Percentiles rank a stretch among this genome's conserved stretches.
Conservation (phyloP, 1,284 basidiomycete species). For the Rhodotorula sp. region DNA sequence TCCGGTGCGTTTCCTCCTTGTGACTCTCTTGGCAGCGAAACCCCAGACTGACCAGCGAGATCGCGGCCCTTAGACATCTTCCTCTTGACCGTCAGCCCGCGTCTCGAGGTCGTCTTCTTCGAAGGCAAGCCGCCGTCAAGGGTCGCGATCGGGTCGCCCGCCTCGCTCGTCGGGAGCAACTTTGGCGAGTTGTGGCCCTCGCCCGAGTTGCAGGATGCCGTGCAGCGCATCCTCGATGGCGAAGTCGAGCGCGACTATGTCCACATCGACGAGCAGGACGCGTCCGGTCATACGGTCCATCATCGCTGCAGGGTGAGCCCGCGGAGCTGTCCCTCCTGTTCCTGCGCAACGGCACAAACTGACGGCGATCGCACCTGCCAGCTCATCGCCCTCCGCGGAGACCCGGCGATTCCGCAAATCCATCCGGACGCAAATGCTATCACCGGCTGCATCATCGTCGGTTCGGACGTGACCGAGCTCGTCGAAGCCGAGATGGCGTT, state of each 20-base stretch:
- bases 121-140: slow-evolving; percentile 11
- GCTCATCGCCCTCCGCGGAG: slow-evolving; percentile 25
- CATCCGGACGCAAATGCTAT: slow-evolving; percentile 30
- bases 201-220: not conserved
- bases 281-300: not conserved
- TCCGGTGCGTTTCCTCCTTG: not conserved
- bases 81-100: slow-evolving; percentile 9
- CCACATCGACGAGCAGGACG: not conserved
- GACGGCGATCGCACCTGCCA: not conserved
- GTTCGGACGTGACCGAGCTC: slow-evolving; percentile 47
- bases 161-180: not conserved
- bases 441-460: slow-evolving; percentile 48
- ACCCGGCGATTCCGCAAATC: slow-evolving; percentile 14
- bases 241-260: slow-evolving; percentile 3
- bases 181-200: slow-evolving; percentile 10
- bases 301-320: slow-evolving; percentile 21
- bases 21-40: not conserved
- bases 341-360: too few species aligned
- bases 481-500: slow-evolving; percentile 46
- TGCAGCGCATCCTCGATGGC: slow-evolving; percentile 13
- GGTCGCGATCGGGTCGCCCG: not conserved
- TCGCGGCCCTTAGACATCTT: not conserved
- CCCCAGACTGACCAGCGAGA: not conserved
- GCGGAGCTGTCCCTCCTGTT: not conserved
- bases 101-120: slow-evolving; percentile 1